Evolutionary conservation across 805 yeast species (phyloP).

Genomic region (Blastobotrys americana): DNA sequence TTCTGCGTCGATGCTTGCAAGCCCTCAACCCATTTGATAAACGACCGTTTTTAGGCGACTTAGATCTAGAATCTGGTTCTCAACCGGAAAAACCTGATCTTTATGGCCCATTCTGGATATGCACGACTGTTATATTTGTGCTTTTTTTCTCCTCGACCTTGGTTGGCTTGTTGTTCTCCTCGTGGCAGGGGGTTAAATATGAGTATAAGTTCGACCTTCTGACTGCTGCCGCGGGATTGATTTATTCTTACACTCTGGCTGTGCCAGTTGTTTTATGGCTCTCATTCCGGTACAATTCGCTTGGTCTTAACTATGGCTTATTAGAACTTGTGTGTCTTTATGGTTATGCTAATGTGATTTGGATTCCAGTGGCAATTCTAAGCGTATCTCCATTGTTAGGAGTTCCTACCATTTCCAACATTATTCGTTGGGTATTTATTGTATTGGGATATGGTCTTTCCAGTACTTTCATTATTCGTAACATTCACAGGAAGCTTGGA

Average conservation of each 20-base stretch:
- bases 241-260: conserved; percentile 68
- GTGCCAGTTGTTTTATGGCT: conserved; percentile 55
- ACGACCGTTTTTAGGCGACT: conserved; percentile 20
- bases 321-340: conserved; percentile 63
- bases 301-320: conserved; percentile 38
- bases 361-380: conserved; percentile 75
- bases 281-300: conserved; percentile 47
- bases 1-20: conserved; percentile 44
- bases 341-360: conserved; percentile 75
- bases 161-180: conserved; percentile 52
- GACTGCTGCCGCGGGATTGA: conserved; percentile 58
- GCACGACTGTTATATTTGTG: conserved; percentile 68
- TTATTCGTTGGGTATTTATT: conserved; percentile 59
- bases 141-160: conserved; percentile 71
- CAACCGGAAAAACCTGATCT: conserved; percentile 49
- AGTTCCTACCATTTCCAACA: conserved; percentile 34
- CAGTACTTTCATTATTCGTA: conserved; percentile 46
- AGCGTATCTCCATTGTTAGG: conserved; percentile 47
- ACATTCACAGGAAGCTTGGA: conserved; percentile 33
- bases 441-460: conserved; percentile 54
- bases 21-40: conserved; percentile 50
- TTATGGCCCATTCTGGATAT: conserved; percentile 88
- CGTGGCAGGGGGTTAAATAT: conserved; percentile 40
- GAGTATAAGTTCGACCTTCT: conserved; percentile 55
- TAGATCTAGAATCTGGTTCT: conserved; percentile 25